phyloP scores from a whole-genome alignment of 257 asterid species.

The Ligustrum vulgare region DNA sequence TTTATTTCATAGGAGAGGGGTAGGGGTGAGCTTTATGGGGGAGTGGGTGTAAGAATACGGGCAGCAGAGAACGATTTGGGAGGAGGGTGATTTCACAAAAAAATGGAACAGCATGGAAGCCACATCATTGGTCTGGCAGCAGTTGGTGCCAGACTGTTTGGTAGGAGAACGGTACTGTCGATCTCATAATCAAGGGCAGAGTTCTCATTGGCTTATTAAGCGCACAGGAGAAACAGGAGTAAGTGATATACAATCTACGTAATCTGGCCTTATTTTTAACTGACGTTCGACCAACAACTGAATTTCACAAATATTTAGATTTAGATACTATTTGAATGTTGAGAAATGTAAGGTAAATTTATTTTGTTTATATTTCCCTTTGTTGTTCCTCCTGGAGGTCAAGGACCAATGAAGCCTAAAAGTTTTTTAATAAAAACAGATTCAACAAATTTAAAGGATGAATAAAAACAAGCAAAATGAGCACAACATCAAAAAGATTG shows the following conservation, averaged over 20 bases:
- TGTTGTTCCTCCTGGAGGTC: not conserved
- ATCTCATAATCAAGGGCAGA: not conserved
- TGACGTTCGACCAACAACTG: not conserved
- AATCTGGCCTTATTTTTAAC: not conserved
- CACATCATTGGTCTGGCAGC: too few relatives aligned
- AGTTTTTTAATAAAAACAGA: not conserved
- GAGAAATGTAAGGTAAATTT: not conserved
- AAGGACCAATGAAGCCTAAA: not conserved
- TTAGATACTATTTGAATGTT: not conserved
- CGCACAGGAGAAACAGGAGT: not conserved
- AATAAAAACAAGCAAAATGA: not conserved
- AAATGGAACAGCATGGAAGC: too few relatives aligned
- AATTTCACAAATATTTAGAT: not conserved
- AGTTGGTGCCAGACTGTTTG: too few relatives aligned
- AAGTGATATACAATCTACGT: not conserved
- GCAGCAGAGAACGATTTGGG: too few relatives aligned
- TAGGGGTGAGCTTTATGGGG: too few relatives aligned
- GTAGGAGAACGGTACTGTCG: too few relatives aligned
- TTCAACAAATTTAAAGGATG: slow-evolving; percentile 4
- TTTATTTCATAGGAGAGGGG: too few relatives aligned
- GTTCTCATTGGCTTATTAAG: not conserved
- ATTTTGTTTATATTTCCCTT: not conserved
- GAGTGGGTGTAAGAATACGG: too few relatives aligned
- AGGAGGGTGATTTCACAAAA: too few relatives aligned
- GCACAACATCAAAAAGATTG: not conserved